Conservation (phyloP, 306 rosid genomes). For the Gynostemma pentaphyllum region DNA sequence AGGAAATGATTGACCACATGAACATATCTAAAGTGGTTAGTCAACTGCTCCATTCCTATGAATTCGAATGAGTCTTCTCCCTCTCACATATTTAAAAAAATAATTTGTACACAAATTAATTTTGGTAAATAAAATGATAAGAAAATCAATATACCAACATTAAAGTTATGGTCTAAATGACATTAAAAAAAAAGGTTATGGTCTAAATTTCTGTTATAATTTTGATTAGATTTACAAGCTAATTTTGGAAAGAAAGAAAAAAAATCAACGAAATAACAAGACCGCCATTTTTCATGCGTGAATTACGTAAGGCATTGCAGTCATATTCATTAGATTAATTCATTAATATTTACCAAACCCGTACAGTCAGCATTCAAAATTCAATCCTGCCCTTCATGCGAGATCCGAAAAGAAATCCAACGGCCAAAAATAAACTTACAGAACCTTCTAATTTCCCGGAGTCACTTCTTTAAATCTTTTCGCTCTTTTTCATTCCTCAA, state of each 20-base stretch:
- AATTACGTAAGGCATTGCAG: neutral
- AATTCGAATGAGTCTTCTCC: neutral
- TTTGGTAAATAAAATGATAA: neutral
- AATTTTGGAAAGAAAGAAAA: neutral
- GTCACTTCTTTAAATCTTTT: slow-evolving; percentile 23
- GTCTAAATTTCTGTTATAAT: no score
- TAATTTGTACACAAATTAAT: no score
- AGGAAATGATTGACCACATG: no score
- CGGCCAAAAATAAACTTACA: slow-evolving; percentile 17
- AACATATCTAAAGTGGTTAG: no score
- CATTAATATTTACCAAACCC: neutral
- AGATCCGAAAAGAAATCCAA: slow-evolving; percentile 17
- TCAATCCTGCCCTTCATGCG: slow-evolving; percentile 17
- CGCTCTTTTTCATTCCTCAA: slow-evolving; percentile 1
- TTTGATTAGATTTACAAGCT: neutral
- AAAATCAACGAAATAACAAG: neutral
- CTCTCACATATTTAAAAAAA: neutral
- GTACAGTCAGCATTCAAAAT: neutral
- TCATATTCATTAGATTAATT: neutral
- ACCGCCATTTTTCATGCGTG: neutral
- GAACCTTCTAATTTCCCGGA: slow-evolving; percentile 17
- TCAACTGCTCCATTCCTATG: no score
- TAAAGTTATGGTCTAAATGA: no score
- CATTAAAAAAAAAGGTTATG: no score
- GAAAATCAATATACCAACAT: neutral